Evolutionary conservation across 768 basidiomycete species (phyloP).

Genomic region (Tricholoma furcatifolium): DNA sequence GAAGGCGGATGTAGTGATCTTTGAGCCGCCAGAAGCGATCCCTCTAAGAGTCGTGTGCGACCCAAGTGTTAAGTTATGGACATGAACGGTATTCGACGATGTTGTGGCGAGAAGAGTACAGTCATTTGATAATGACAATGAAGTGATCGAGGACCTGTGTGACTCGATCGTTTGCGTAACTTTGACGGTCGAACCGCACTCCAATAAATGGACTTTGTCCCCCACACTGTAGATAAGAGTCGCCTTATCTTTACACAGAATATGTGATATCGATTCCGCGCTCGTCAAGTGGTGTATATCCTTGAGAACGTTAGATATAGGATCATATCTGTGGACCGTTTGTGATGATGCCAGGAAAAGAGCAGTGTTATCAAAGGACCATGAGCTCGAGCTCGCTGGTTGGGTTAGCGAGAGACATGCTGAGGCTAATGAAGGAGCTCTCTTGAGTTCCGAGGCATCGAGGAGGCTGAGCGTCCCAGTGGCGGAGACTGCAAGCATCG

Average conservation of each 20-base stretch:
- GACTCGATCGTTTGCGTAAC: slow-evolving; percentile 47
- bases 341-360: slow-evolving; percentile 53
- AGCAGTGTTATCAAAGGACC: slow-evolving; percentile 55
- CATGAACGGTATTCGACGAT: slow-evolving; percentile 49
- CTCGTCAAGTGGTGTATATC: slow-evolving; percentile 38
- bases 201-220: slow-evolving; percentile 49
- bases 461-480: slow-evolving; percentile 46
- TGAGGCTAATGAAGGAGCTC: slow-evolving; percentile 37
- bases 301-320: slow-evolving; percentile 41
- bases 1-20: slow-evolving; percentile 54
- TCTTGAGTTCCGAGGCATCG: slow-evolving; percentile 48
- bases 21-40: slow-evolving; percentile 34
- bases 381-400: slow-evolving; percentile 40
- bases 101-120: slow-evolving; percentile 54
- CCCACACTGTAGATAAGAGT: slow-evolving; percentile 48
- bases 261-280: slow-evolving; percentile 26
- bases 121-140: slow-evolving; percentile 61
- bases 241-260: slow-evolving; percentile 33
- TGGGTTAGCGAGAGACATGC: slow-evolving; percentile 35
- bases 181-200: slow-evolving; percentile 39
- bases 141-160: slow-evolving; percentile 49
- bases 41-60: slow-evolving; percentile 57
- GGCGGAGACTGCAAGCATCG: slow-evolving; percentile 58
- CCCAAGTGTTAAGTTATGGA: slow-evolving; percentile 57
- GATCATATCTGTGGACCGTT: slow-evolving; percentile 53